Base-by-base conservation (phyloP, 345 rosid genomes). In the Lumnitzera littorea region DNA sequence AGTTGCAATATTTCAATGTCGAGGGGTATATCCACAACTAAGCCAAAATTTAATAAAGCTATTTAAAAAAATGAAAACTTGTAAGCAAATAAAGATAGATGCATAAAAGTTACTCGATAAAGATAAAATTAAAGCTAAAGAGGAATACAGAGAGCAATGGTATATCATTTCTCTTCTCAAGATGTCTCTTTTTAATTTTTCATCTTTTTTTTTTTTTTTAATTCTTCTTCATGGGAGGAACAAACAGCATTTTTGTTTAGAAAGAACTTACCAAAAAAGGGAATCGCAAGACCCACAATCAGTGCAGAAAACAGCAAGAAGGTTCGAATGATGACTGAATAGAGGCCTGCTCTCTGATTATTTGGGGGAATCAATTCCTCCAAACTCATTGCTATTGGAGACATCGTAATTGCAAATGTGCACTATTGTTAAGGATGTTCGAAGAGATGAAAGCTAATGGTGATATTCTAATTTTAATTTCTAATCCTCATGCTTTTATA, bases 341-440 rank as follows among this genome's bases (percentile, higher is more conserved):
- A 83, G 23, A 84, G 27, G 70, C 77, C 81, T 63, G 87, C 77
- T 69, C 77, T 79, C 50, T 58, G 63, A 48, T 67, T 71, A 72
- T 55, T 75, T 66, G 83, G 74, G 56, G 96, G 91, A 67, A 89
- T 58, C 73, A 89, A 71, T 65, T 89, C 96, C 73, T 89, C 96
- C 50, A 89, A 82, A 68, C 96, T 84, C 91, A 89, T 67, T 61
- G 94, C 94, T 47, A 89, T 91, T 0, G 96, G 94, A 55, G 96
- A 86, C 24, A 89, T 65, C 50, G 96, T 86, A 66, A 89, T 75
- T 43, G 96, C 96, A 79, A 86, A 83, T 58, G 85, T 84, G 68
- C 43, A n/a, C 57, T 60, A 50, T 58, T 24, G 46, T 77, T 71
- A 78, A 76, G 82, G 80, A 65, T 1, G 16, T 48, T 25, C 12